Base-by-base conservation (phyloP, 352 stramenopile genomes). In the Phytopythium aichiense region DNA sequence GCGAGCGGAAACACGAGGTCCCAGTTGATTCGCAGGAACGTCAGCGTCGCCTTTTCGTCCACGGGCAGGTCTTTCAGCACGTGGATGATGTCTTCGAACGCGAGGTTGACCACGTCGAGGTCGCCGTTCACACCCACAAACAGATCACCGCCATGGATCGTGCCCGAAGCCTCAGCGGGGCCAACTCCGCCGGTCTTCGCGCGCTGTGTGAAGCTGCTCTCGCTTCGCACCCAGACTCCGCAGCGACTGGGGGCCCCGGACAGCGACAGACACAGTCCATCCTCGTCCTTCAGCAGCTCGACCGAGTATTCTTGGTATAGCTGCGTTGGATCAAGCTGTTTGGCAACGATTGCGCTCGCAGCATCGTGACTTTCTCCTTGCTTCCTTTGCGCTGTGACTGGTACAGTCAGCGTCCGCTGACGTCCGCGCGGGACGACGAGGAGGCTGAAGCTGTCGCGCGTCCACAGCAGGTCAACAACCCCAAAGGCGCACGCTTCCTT, bases 191-290 rank as follows among this genome's bases (percentile, higher is more conserved):
- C 74, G 62, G 88, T 72, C 28, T 51, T 37, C 2, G 68, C 57
- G 45, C 73, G 76, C 2, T 67, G 73, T 20, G 81, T 91, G 51
- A 93, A 94, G 56, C 77, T 86, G 52, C 74, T 81, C 28, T 92
- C 84, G 28, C 78, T 92, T 37, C 83, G 84, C 54, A 95, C 84
- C 87, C 87, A 95, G 12, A 84, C 84, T 7, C 87, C 87, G 20
- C 73, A 86, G 12, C 86, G 87, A 15, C 77, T 74, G 16, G 81
- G 81, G 22, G 86, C 79, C 2, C 87, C 87, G 4, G 87, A 89
- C 0, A 95, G 65, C 20, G 87, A 95, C 8, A 95, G 69, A 65
- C 87, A 94, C 22, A 95, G 51, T 1, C 87, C 87, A 56, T 94
- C 79, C 45, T 73, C 52, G 16, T 81, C 68, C 64, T 92, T 92